These are phyloP conservation scores for cucumber (Cucumis sativus) DNA, from an alignment of 306 rosid genomes.

Conservation along the genomic window DNA sequence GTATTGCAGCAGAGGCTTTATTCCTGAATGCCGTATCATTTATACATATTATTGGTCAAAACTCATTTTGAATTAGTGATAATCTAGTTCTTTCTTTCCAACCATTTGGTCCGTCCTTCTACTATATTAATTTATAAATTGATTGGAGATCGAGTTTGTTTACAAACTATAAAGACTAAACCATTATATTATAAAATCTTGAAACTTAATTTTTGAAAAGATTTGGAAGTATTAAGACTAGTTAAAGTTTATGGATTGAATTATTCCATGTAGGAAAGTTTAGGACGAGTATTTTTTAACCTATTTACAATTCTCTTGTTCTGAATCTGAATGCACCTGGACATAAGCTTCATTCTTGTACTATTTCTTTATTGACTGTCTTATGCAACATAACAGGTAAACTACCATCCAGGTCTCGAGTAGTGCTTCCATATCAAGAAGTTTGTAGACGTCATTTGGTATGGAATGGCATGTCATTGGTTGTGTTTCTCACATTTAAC, in stretches of 20 bases:
- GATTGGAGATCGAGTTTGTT: neutral
- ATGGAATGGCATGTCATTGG: slow-evolving; percentile 20
- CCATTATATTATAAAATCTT: too few species aligned
- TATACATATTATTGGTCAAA: too few species aligned
- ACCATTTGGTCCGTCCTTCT: too few species aligned
- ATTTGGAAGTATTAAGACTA: too few species aligned
- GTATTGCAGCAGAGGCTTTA: neutral
- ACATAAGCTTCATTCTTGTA: neutral
- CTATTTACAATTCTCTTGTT: neutral
- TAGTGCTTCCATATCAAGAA: slow-evolving; percentile 27
- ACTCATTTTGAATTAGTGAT: too few species aligned
- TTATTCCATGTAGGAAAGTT: too few species aligned
- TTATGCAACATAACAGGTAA: slow-evolving; percentile 47
- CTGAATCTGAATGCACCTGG: neutral
- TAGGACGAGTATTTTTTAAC: too few species aligned
- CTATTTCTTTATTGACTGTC: slow-evolving; percentile 21
- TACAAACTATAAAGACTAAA: too few species aligned
- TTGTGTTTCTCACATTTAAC: slow-evolving; percentile 26
- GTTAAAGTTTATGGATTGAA: too few species aligned
- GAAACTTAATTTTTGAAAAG: too few species aligned
- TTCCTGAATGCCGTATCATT: neutral
- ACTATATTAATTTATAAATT: too few species aligned
- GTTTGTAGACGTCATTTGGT: slow-evolving; percentile 40
- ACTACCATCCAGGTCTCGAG: slow-evolving; percentile 33
- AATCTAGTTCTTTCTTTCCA: too few species aligned